Percentiles rank a stretch among this genome's conserved stretches.
Conservation (phyloP, 176 grass and related monocot genomes). For the Rhynchospora pubera region DNA sequence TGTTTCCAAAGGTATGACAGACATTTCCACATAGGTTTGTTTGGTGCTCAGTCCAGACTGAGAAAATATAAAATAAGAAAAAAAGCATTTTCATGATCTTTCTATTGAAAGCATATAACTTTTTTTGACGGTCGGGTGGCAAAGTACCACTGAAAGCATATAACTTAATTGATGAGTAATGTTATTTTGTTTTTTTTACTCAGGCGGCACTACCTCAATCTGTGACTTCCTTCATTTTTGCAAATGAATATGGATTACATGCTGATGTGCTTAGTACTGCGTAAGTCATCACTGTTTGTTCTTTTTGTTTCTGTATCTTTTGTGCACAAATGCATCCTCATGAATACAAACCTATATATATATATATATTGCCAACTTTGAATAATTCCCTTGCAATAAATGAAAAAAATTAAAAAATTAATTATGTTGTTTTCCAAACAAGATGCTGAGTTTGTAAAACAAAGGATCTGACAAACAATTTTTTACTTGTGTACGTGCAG, state of each 20-base stretch:
- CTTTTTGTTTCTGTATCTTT: not conserved
- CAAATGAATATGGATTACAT: slow-evolving; percentile 69
- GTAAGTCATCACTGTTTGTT: slow-evolving; percentile 32
- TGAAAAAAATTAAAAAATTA: not conserved
- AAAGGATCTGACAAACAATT: not conserved
- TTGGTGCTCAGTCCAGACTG: not conserved
- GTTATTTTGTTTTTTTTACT: not conserved
- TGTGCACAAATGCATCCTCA: not conserved
- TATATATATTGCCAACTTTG: not conserved
- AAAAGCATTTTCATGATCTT: no score
- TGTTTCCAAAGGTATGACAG: not conserved
- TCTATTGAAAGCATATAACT: not conserved
- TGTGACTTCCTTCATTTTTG: slow-evolving; percentile 66
- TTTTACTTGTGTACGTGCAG: slow-evolving; percentile 31
- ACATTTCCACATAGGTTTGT: not conserved
- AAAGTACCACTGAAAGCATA: no score
- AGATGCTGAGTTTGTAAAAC: not conserved
- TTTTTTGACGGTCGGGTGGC: no score
- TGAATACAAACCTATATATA: not conserved
- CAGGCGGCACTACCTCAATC: slow-evolving; percentile 77
- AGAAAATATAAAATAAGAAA: no score
- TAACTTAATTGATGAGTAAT: not conserved
- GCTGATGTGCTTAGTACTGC: slow-evolving; percentile 66
- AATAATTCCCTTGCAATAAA: not conserved
- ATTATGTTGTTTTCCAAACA: not conserved